Conservation (phyloP, 2,329 filamentous ascomycete species). For the Exophiala sideris region DNA sequence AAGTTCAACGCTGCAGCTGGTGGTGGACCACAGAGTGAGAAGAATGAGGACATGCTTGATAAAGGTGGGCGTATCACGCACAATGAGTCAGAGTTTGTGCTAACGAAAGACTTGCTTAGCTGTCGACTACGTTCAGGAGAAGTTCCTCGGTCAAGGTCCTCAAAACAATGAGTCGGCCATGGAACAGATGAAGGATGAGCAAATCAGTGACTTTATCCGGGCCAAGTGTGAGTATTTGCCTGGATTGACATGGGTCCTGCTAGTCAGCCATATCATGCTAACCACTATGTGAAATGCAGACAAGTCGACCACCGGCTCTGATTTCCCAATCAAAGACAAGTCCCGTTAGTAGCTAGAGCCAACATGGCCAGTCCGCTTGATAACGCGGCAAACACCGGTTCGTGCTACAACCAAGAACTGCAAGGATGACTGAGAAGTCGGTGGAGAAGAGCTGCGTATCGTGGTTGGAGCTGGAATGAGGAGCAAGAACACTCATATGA, state of each 20-base stretch:
- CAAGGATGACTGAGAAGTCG: too few relatives aligned
- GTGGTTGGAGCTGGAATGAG: too few relatives aligned
- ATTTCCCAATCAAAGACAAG: conserved; percentile 67
- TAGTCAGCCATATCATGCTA: not conserved
- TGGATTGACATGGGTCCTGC: not conserved
- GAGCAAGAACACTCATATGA: too few relatives aligned
- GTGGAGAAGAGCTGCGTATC: too few relatives aligned
- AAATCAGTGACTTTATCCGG: conserved; percentile 71
- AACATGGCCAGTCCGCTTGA: too few relatives aligned
- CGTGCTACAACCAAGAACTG: too few relatives aligned
- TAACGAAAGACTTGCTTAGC: conserved; percentile 44
- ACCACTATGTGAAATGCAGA: conserved; percentile 42
- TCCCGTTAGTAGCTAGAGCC: conserved; percentile 25
- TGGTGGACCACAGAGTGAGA: conserved; percentile 70
- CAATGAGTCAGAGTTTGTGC: conserved; percentile 2
- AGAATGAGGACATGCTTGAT: conserved; percentile 79
- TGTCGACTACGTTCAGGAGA: conserved; percentile 74
- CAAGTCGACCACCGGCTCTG: conserved; percentile 65
- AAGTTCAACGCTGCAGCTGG: conserved; percentile 70
- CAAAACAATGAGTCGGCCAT: conserved; percentile 70
- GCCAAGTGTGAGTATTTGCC: conserved; percentile 37
- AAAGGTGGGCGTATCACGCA: conserved; percentile 56
- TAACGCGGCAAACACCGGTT: too few relatives aligned
- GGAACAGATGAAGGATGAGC: conserved; percentile 81
- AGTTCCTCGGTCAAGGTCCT: conserved; percentile 64